Percentiles rank a stretch among this genome's conserved stretches.
Evolutionary conservation across 2,329 filamentous ascomycete species (phyloP).

Genomic region (Cercospora zeina): DNA sequence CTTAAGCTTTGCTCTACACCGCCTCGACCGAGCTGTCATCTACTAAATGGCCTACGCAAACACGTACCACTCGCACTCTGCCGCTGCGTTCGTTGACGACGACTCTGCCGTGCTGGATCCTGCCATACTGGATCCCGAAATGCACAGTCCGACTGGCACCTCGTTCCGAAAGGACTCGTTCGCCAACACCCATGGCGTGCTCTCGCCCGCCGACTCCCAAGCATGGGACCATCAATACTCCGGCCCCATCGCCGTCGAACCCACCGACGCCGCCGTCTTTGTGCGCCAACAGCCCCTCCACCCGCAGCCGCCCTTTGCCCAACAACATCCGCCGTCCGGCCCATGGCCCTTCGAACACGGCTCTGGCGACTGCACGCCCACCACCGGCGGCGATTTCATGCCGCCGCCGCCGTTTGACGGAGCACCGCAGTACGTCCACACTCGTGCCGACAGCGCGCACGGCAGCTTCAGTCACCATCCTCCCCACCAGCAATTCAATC

Average conservation of each 20-base stretch:
- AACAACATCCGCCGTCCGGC: slow-evolving; percentile 51
- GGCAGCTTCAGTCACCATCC: slow-evolving; percentile 45
- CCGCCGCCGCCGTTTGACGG: slow-evolving; percentile 42
- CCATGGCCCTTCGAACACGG: slow-evolving; percentile 63
- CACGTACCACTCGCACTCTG: slow-evolving; percentile 30
- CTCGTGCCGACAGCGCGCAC: slow-evolving; percentile 35
- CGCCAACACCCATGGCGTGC: slow-evolving; percentile 37
- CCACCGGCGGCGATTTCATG: slow-evolving; percentile 67
- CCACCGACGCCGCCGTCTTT: slow-evolving; percentile 30
- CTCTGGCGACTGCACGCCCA: slow-evolving; percentile 73
- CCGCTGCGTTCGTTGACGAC: slow-evolving; percentile 34
- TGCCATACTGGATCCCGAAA: slow-evolving; percentile 37
- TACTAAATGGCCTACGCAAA: slow-evolving; percentile 36
- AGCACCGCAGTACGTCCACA: slow-evolving; percentile 29
- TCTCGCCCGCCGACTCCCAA: slow-evolving; percentile 37
- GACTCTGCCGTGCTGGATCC: slow-evolving; percentile 36
- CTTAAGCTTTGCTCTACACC: slow-evolving; percentile 18
- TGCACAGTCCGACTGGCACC: slow-evolving; percentile 35
- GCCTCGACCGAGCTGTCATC: slow-evolving; percentile 13
- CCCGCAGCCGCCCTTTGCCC: slow-evolving; percentile 64
- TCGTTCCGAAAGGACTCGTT: slow-evolving; percentile 40
- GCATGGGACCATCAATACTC: slow-evolving; percentile 38
- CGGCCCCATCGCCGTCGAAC: slow-evolving; percentile 27
- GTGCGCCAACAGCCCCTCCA: slow-evolving; percentile 26
- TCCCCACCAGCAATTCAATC: slow-evolving; percentile 44